Evolutionary conservation across 2,329 filamentous ascomycete genomes (phyloP).

Genomic region (Diaporthe helianthi): DNA sequence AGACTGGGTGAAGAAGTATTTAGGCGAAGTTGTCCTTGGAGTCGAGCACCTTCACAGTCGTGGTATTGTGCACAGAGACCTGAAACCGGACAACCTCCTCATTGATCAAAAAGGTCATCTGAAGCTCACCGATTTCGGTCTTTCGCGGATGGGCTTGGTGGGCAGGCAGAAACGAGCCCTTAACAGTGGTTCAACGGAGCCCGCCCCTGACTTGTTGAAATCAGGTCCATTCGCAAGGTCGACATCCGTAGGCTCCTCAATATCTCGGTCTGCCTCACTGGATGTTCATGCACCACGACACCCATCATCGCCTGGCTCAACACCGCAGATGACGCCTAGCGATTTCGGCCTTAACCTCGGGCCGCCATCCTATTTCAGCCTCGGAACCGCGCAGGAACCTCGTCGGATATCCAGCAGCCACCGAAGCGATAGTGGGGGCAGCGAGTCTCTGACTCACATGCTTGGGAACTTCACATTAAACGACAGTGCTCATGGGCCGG

Average conservation of each 20-base stretch:
- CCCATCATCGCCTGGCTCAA: slow-evolving; percentile 84
- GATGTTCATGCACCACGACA: slow-evolving; percentile 74
- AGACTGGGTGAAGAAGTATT: slow-evolving; percentile 98
- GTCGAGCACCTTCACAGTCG: slow-evolving; percentile 94
- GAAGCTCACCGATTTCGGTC: slow-evolving; percentile 95
- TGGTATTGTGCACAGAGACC: slow-evolving; percentile 93
- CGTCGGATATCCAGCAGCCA: slow-evolving; percentile 79
- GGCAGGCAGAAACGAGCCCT: slow-evolving; percentile 94
- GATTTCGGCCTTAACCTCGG: slow-evolving; percentile 67
- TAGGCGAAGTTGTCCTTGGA: slow-evolving; percentile 95
- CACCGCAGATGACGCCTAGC: slow-evolving; percentile 86
- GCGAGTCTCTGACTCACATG: slow-evolving; percentile 83
- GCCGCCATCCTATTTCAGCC: slow-evolving; percentile 92
- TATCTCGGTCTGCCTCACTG: slow-evolving; percentile 81
- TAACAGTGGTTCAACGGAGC: slow-evolving; percentile 76
- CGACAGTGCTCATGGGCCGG: slow-evolving; percentile 57
- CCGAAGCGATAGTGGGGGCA: slow-evolving; percentile 91
- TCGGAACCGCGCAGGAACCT: slow-evolving; percentile 66
- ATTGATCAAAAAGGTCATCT: slow-evolving; percentile 97
- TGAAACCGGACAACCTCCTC: slow-evolving; percentile 96
- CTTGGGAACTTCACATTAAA: slow-evolving; percentile 80
- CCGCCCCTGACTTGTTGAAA: slow-evolving; percentile 91
- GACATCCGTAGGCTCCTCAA: slow-evolving; percentile 83
- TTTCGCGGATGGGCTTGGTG: slow-evolving; percentile 96
- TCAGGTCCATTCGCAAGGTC: slow-evolving; percentile 89